These are phyloP conservation scores for Podaxis rugospora DNA, from an alignment of 768 basidiomycete genomes.

Conservation along the genomic window DNA sequence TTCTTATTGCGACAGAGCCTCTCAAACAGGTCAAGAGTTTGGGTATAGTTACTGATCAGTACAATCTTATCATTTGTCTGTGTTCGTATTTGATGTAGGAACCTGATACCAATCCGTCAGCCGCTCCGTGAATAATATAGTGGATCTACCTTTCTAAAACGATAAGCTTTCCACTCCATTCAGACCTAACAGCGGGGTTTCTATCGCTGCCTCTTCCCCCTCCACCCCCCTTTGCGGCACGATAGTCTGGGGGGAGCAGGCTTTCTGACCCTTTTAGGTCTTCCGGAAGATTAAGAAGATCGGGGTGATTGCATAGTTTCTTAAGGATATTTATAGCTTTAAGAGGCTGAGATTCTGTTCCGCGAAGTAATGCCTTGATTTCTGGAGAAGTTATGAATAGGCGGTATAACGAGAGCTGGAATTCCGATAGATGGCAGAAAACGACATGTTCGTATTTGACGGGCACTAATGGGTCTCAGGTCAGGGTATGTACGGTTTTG, in stretches of 20 bases:
- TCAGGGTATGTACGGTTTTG: conserved; percentile 5
- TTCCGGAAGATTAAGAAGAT: conserved; percentile 78
- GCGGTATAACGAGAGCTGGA: conserved; percentile 82
- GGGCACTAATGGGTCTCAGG: conserved; percentile 57
- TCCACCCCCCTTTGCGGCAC: conserved; percentile 35
- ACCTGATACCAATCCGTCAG: conserved; percentile 39
- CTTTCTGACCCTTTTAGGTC: conserved; percentile 81
- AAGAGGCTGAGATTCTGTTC: conserved; percentile 86
- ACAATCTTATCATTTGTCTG: conserved; percentile 94
- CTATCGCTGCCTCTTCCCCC: conserved; percentile 38
- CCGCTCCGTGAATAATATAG: background rate
- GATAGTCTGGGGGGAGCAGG: conserved; percentile 54
- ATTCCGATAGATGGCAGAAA: conserved; percentile 80
- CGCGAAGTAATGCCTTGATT: conserved; percentile 85
- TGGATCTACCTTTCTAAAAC: conserved; percentile 79
- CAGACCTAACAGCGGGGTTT: conserved; percentile 58
- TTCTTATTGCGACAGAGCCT: conserved; percentile 82
- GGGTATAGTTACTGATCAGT: conserved; percentile 94
- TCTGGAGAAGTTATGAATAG: conserved; percentile 91
- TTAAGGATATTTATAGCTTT: conserved; percentile 94
- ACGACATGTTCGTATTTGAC: conserved; percentile 99
- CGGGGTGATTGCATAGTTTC: conserved; percentile 95
- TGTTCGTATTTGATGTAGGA: conserved; percentile 76
- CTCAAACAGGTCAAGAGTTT: conserved; percentile 92
- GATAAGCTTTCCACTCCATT: conserved; percentile 89